Base-by-base conservation (phyloP, 495 filamentous ascomycete genomes). In the Usnea hakonensis region DNA sequence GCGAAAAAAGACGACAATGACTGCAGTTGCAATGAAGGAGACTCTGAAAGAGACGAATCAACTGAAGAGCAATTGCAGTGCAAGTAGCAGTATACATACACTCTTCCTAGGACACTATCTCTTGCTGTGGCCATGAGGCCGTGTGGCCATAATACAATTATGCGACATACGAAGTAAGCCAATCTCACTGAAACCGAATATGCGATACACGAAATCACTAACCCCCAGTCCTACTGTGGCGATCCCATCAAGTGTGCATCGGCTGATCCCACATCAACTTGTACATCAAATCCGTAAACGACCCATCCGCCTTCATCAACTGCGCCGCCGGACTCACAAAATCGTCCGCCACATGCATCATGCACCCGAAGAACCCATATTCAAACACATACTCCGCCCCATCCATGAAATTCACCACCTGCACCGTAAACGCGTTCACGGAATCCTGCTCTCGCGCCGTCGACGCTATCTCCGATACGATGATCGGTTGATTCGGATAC, bases 351-450 rank as follows among this genome's bases (percentile, higher is more conserved):
- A 70, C 62, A 26, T 76, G 68, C 33, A 69, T 62, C 69, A 77
- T 76, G 63, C 76, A 78, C 19, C 77, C 77, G 60, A 79, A 80
- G 23, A 77, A 75, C 3, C 71, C 73, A 63, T 80, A 80, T 61
- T 80, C 76, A 54, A 69, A 73, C 8, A 80, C 58, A 70, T 72
- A 78, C 33, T 66, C 66, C 54, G 69, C 71, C 11, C 67, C 59
- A 64, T 79, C 78, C 72, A 77, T 69, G 76, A 75, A 79, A 57
- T 78, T 78, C 57, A 70, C 71, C 36, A 78, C 55, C 52, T 74
- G 53, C 32, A 69, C 71, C n/a, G 77, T 79, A 64, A 80, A 80
- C 3, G 35, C 28, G 17, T 73, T 32, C 23, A 80, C 77, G 13
- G 71, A 65, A 5, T 70, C 62, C 17, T 69, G 64, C 33, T 79